Base-by-base conservation (phyloP, 2,329 filamentous ascomycete species). In the Aspergillus floridensis region DNA sequence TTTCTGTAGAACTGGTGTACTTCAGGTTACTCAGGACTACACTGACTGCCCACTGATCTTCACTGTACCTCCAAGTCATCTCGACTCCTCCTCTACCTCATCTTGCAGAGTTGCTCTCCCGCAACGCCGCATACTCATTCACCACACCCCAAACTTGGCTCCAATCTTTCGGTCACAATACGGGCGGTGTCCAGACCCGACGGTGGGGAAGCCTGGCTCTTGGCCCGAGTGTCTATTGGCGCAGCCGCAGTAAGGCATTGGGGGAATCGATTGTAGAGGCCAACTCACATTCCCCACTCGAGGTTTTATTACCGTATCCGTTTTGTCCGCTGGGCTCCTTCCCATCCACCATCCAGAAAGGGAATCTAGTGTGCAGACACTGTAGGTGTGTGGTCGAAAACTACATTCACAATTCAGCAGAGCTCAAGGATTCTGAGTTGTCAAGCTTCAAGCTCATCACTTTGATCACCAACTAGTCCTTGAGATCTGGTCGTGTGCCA, bases 211-310 rank as follows among this genome's bases (percentile, higher is more conserved):
- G 14, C 35, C 38, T 21, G 22, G 26, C 19, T 16, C 62, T 66
- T 67, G 65, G 63, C 65, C 58, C n/a, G 6, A 5, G 11, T n/a
- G 26, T 49, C 59, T 19, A 66, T 67, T 67, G 63, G 65, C n/a
- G 49, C 35, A 62, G 53, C 51, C 54, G 32, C 58, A 61, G 35
- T 46, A 44, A 57, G 58, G 53, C 57, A 62, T 62, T 57, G 57
- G 50, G 49, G 46, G 38, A 61, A 60, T 59, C 55, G 59, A 66
- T 61, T 44, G 49, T 59, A 53, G 54, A 50, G 49, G 57, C 62
- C 62, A 65, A 52, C 61, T 60, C 59, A 62, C 58, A 62, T 59
- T 58, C 58, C 48, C 58, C 63, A 57, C 61, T 46, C 35, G 24
- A 29, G 7, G 58, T 63, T 59, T 59, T 60, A 58, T 44, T 56